These are phyloP conservation scores for Xylaria digitata DNA, from an alignment of 2,329 filamentous ascomycete species.

Conservation along the genomic window DNA sequence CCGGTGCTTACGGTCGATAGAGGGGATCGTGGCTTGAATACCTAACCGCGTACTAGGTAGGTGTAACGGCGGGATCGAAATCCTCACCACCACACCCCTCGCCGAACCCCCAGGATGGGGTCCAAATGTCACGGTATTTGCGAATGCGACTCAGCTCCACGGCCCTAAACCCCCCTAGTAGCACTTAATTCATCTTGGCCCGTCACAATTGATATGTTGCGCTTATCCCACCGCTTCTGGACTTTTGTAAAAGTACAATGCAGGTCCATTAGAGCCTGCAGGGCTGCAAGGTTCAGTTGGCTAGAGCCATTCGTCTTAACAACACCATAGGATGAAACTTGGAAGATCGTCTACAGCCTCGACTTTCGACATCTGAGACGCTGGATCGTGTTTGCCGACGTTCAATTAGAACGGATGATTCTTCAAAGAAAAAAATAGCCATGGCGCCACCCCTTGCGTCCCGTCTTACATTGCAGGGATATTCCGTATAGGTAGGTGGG, in stretches of 20 bases:
- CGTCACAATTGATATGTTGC: slow-evolving; percentile 16
- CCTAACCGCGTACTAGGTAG: not conserved
- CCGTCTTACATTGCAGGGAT: slow-evolving; percentile 6
- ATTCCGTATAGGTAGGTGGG: not conserved
- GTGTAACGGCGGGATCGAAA: slow-evolving; percentile 19
- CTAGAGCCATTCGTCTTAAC: slow-evolving; percentile 23
- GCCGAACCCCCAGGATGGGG: not conserved
- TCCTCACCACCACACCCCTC: slow-evolving; percentile 3
- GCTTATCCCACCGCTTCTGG: slow-evolving; percentile 27
- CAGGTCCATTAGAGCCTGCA: slow-evolving; percentile 31
- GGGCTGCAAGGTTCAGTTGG: slow-evolving; percentile 23
- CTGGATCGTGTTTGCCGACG: not conserved
- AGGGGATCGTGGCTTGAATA: slow-evolving; percentile 29
- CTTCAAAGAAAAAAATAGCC: not conserved
- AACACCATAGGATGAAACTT: slow-evolving; percentile 15
- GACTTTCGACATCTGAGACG: slow-evolving; percentile 8
- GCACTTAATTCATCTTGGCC: slow-evolving; percentile 10
- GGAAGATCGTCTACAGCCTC: not conserved
- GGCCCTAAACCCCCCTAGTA: slow-evolving; percentile 21
- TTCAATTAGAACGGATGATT: not conserved
- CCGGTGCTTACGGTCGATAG: not conserved
- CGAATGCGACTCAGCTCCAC: slow-evolving; percentile 28
- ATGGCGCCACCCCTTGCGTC: not conserved
- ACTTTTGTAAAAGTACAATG: slow-evolving; percentile 44
- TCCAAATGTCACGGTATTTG: slow-evolving; percentile 10